Evolutionary conservation across 305 asterid genomes (phyloP), one percentile per base, ranked within the genome.

Genomic region (Withania somnifera): DNA sequence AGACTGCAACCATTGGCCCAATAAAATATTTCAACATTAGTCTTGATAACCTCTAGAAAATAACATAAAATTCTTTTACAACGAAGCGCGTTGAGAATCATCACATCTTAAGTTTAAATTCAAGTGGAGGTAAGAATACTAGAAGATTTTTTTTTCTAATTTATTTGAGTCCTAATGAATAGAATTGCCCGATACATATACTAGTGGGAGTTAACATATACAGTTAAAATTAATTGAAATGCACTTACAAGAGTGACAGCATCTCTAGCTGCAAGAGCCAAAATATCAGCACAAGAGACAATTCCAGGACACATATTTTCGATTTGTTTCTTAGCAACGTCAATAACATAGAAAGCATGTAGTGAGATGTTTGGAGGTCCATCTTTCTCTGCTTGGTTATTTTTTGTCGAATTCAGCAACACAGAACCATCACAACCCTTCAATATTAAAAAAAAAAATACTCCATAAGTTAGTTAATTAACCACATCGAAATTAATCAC

Each of bases 251-350:
- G 82, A 40, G 53, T 36, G 20, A 79, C 82, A 34, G 0, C 82
- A 79, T 79, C 82, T 54, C 82, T 79, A 15, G 82, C 75, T 0
- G 82, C 82, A 26, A 79, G 40, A 28, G 75, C 75, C n/a, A 79
- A 56, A 79, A 79, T 79, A 40, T 79, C 82, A 57, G 82, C 82
- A 58, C 82, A 79, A 2, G 82, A 79, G 4, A 79, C 82, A 40
- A 58, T 14, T 0, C 5, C 20, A 11, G 82, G 76, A 5, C 82
- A 95, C 47, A 61, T 77, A 52, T 86, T 86, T 81, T 95, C 98
- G 6, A 95, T 50, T 66, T 86, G 89, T 84, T 89, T 82, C 90
- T 95, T 95, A 5, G 91, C 95, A 73, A 79, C 75, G 13, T 95
- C 97, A 77, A 95, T 92, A 40, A 87, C 87, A 30, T 88, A 88